Evolutionary conservation across 352 stramenopile genomes (phyloP), one percentile per base, ranked within the genome.

Genomic region (Phytophthora multivora): DNA sequence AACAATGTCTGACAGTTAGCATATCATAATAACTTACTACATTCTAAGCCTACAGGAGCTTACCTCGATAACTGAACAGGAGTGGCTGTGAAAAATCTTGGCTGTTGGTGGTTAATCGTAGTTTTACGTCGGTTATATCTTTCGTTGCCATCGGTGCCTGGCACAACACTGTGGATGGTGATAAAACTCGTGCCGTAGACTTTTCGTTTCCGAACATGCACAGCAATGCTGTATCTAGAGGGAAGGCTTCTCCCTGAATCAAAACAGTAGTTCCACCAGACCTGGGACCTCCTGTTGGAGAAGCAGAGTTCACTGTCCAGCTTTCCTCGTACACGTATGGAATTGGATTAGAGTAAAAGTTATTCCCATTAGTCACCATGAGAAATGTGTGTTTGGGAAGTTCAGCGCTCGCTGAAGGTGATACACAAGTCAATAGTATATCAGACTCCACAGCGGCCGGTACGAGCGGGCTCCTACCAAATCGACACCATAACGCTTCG

Each of bases 311-410:
- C 4, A 86, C 21, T 5, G 23, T 51, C 77, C 79, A 92, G 0
- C 19, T 54, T 10, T 42, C 40, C 26, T 89, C 75, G 45, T 90
- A 93, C 0, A 55, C 33, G 26, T 76, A 93, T 13, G 52, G 42
- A 19, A 90, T 28, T 8, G 76, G 78, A 58, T 93, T 93, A 0
- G 83, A 88, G 45, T 68, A 90, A 46, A 83, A 83, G 1, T 63
- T 70, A 26, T 72, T 42, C 2, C 64, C 69, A 40, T 90, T 75
- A 0, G 77, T 90, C 15, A 92, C 61, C 64, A 85, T 82, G 48
- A 86, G n/a, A 47, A 79, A 88, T 0, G 64, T 80, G 39, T 51
- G 41, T 0, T 38, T 61, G 8, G 69, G 67, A 38, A 64, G 61
- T 23, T 67, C 61, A 15, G 40, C 15, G 25, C 51, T 65, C 12